Percentiles rank a stretch among this genome's conserved stretches.
Conservation (phyloP, 768 basidiomycete species). For the Exidia glandulosa region DNA sequence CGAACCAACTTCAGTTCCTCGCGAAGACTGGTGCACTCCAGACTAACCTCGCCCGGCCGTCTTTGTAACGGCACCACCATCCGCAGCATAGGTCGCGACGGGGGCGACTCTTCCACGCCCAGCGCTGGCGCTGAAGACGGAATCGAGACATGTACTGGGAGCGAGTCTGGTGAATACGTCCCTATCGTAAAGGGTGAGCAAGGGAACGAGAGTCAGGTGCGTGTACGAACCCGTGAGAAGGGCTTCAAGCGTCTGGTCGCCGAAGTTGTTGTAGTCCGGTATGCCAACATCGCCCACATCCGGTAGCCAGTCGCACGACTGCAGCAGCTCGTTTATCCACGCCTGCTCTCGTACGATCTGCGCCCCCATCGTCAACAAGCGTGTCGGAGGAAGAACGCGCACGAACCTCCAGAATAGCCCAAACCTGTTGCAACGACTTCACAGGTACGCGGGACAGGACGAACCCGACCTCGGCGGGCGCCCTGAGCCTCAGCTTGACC, state of each 20-base stretch:
- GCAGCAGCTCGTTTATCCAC: conserved; percentile 69
- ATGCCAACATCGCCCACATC: conserved; percentile 30
- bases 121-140: conserved; percentile 9
- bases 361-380: not conserved
- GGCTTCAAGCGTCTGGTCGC: conserved; percentile 49
- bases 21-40: conserved; percentile 30
- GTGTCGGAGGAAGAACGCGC: not conserved
- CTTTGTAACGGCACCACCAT: conserved; percentile 16
- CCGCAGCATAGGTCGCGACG: conserved; percentile 18
- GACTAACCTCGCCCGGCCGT: conserved; percentile 24
- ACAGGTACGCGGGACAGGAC: conserved; percentile 61
- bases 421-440: conserved; percentile 59
- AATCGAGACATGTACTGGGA: conserved; percentile 65
- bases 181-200: conserved; percentile 24
- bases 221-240: conserved; percentile 44
- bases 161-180: conserved; percentile 40
- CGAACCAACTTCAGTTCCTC: conserved; percentile 56
- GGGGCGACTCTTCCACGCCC: conserved; percentile 33
- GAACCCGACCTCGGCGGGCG: conserved; percentile 70
- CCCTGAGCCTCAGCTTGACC: conserved; percentile 49
- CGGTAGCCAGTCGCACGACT: conserved; percentile 48
- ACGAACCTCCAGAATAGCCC: conserved; percentile 61
- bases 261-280: conserved; percentile 25
- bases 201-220: not conserved
- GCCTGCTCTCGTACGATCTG: conserved; percentile 74